Percentiles rank a stretch among this genome's conserved stretches.
Conservation (phyloP, 176 grass and related monocot genomes). For the Thalia dealbata region DNA sequence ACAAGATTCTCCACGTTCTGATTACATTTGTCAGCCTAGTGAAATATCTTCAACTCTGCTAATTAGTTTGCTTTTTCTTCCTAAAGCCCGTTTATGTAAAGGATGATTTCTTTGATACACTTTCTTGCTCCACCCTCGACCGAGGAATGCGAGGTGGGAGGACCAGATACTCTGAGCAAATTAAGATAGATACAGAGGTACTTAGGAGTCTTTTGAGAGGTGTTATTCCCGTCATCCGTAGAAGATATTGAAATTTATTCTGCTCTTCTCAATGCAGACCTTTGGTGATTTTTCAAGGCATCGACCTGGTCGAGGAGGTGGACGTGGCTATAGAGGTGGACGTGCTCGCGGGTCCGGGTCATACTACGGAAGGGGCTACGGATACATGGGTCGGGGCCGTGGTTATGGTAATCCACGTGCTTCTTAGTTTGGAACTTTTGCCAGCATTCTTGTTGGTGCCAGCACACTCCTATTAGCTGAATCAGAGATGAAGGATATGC, state of each 20-base stretch:
- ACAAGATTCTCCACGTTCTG: background rate
- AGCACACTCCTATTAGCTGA: background rate
- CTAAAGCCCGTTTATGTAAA: slow-evolving; percentile 77
- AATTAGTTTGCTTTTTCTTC: slow-evolving; percentile 4
- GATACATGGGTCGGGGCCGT: slow-evolving; percentile 36
- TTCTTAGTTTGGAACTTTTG: background rate
- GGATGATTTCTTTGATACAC: slow-evolving; percentile 94
- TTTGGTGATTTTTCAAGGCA: slow-evolving; percentile 77
- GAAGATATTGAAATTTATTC: background rate
- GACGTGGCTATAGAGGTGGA: slow-evolving; percentile 44
- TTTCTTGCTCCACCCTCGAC: slow-evolving; percentile 70
- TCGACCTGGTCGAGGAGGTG: slow-evolving; percentile 46
- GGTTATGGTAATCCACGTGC: slow-evolving; percentile 13
- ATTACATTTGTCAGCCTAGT: background rate
- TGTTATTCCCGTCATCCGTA: slow-evolving; percentile 2
- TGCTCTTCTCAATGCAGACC: slow-evolving; percentile 28
- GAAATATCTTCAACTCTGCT: slow-evolving; percentile 5
- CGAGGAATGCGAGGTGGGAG: slow-evolving; percentile 54
- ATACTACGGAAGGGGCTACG: slow-evolving; percentile 56
- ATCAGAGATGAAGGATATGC: background rate
- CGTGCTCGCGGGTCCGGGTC: slow-evolving; percentile 33
- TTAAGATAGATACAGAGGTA: slow-evolving; percentile 93
- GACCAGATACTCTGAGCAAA: slow-evolving; percentile 68
- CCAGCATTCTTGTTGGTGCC: background rate
- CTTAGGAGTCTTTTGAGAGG: background rate